These are phyloP conservation scores for Daedalea quercina DNA, from an alignment of 768 basidiomycete species.

Conservation along the genomic window DNA sequence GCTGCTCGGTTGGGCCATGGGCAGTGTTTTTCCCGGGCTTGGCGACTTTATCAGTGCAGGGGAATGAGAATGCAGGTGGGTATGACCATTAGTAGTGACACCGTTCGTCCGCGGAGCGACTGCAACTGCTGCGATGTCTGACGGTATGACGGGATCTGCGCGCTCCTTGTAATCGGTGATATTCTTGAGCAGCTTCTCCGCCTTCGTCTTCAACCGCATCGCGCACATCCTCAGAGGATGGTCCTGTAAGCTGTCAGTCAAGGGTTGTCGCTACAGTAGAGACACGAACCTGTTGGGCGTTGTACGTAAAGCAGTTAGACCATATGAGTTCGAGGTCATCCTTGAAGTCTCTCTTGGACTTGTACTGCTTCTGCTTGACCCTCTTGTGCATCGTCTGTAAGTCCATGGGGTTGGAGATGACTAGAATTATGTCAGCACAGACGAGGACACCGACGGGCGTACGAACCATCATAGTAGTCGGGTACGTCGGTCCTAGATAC, in stretches of 20 bases:
- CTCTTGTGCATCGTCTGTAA: slow-evolving; percentile 88
- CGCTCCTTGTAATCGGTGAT: slow-evolving; percentile 87
- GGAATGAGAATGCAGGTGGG: slow-evolving; percentile 38
- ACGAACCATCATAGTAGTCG: slow-evolving; percentile 87
- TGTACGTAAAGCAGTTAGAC: slow-evolving; percentile 92
- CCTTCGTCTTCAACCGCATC: slow-evolving; percentile 73
- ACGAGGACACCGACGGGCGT: background rate
- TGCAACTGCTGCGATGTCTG: slow-evolving; percentile 24
- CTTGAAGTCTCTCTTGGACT: slow-evolving; percentile 89
- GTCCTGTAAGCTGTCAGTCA: slow-evolving; percentile 37
- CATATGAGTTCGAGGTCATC: slow-evolving; percentile 95
- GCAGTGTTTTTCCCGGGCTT: slow-evolving; percentile 16
- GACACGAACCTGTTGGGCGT: slow-evolving; percentile 69
- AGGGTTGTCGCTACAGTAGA: background rate
- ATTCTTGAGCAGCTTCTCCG: slow-evolving; percentile 79
- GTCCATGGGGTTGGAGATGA: slow-evolving; percentile 95
- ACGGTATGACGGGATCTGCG: slow-evolving; percentile 60
- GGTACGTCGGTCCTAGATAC: slow-evolving; percentile 86
- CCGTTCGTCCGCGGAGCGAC: slow-evolving; percentile 24
- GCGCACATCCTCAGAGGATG: slow-evolving; percentile 87
- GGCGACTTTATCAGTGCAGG: slow-evolving; percentile 30
- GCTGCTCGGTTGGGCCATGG: slow-evolving; percentile 13
- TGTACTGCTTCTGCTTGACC: slow-evolving; percentile 88
- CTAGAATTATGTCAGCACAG: slow-evolving; percentile 32
- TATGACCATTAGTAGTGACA: slow-evolving; percentile 33